Evolutionary conservation across 768 basidiomycete species (phyloP).

Genomic region (Clitopilus hobsonii): DNA sequence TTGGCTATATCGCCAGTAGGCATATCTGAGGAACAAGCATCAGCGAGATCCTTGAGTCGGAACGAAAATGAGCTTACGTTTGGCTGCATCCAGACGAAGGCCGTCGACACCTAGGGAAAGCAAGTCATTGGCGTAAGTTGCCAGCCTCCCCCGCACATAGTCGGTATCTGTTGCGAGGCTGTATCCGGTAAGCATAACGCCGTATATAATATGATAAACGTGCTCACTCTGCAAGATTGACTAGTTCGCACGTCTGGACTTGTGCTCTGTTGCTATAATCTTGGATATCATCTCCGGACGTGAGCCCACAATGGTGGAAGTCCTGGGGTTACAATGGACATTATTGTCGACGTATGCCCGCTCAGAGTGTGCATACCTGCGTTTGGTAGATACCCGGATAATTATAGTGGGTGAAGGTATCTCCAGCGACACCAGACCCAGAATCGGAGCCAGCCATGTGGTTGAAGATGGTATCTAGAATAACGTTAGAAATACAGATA

Average conservation of each 20-base stretch:
- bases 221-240: slow-evolving; percentile 46
- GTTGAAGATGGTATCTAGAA: slow-evolving; percentile 53
- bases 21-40: slow-evolving; percentile 41
- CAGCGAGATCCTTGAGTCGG: not conserved
- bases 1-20: slow-evolving; percentile 46
- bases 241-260: slow-evolving; percentile 55
- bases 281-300: slow-evolving; percentile 46
- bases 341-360: not conserved
- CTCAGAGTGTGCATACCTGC: slow-evolving; percentile 30
- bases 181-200: not conserved
- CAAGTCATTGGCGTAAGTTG: slow-evolving; percentile 55
- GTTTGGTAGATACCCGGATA: slow-evolving; percentile 46
- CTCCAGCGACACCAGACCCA: slow-evolving; percentile 46
- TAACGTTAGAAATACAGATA: not conserved
- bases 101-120: slow-evolving; percentile 60
- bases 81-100: slow-evolving; percentile 61
- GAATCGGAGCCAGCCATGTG: slow-evolving; percentile 55
- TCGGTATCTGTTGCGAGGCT: slow-evolving; percentile 62
- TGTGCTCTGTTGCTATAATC: slow-evolving; percentile 49
- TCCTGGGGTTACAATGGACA: slow-evolving; percentile 22
- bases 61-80: slow-evolving; percentile 32
- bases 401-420: slow-evolving; percentile 47
- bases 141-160: slow-evolving; percentile 51
- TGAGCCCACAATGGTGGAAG: slow-evolving; percentile 63
- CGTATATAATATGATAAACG: too few relatives aligned